phyloP scores from a whole-genome alignment of 2,329 filamentous ascomycete genomes.

The Pseudogymnoascus sp. region DNA sequence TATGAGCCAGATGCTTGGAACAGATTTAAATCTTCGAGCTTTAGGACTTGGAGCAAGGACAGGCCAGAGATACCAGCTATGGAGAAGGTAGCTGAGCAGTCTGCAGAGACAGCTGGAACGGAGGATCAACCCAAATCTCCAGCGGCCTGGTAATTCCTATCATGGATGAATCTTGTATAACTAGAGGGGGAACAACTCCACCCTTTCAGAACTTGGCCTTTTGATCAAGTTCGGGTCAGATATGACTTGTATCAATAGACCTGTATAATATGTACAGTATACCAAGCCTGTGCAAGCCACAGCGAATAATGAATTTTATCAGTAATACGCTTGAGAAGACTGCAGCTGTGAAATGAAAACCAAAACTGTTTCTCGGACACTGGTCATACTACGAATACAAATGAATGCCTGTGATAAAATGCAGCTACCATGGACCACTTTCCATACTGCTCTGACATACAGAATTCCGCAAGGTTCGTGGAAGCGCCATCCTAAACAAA shows the following conservation, averaged over 20 bases:
- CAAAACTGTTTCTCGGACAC: neutral
- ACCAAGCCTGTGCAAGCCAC: neutral
- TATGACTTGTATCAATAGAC: neutral
- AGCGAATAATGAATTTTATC: neutral
- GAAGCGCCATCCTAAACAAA: neutral
- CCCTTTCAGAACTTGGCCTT: neutral
- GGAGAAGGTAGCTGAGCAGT: neutral
- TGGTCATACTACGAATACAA: neutral
- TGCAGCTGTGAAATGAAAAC: neutral
- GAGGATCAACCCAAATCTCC: neutral
- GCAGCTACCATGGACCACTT: neutral
- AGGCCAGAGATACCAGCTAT: slow-evolving; percentile 15
- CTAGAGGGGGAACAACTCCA: neutral
- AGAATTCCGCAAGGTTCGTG: neutral
- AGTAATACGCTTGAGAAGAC: neutral
- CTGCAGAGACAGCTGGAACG: neutral
- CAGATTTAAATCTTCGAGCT: slow-evolving; percentile 14
- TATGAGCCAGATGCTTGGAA: slow-evolving; percentile 11
- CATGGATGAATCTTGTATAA: slow-evolving; percentile 2
- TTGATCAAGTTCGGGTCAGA: neutral
- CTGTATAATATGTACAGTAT: neutral
- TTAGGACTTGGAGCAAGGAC: slow-evolving; percentile 22
- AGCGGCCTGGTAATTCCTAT: neutral
- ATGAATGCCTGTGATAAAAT: neutral
- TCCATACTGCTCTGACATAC: neutral